These are phyloP conservation scores for Lasiosphaeria hispida DNA, from an alignment of 495 filamentous ascomycete genomes.

Conservation along the genomic window DNA sequence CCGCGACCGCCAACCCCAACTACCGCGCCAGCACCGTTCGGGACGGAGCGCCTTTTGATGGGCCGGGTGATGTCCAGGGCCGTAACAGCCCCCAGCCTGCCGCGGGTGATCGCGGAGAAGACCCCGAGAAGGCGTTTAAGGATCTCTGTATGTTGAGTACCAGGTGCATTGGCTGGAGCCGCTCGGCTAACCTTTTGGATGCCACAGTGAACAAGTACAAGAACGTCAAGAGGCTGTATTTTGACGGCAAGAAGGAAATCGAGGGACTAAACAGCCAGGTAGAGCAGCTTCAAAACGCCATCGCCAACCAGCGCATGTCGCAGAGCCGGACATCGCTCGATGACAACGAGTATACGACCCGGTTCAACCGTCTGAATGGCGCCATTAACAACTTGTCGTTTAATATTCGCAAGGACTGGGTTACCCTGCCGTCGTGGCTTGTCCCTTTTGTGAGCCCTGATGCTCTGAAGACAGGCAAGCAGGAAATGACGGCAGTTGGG, in stretches of 20 bases:
- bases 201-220: conserved; percentile 84
- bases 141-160: conserved; percentile 58
- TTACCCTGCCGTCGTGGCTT: conserved; percentile 74
- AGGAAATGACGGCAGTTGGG: conserved; percentile 97
- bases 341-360: conserved; percentile 87
- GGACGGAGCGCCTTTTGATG: conserved; percentile 41
- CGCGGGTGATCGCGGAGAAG: conserved; percentile 48
- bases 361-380: conserved; percentile 90
- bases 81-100: conserved; percentile 61
- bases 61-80: conserved; percentile 44
- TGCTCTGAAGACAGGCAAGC: conserved; percentile 74
- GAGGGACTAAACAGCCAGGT: conserved; percentile 85
- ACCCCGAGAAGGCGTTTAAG: conserved; percentile 56
- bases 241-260: conserved; percentile 89
- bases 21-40: conserved; percentile 40
- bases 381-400: conserved; percentile 94
- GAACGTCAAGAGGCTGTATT: conserved; percentile 96
- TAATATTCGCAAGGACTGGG: conserved; percentile 92
- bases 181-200: conserved; percentile 3
- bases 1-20: conserved; percentile 29
- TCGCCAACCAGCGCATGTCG: conserved; percentile 92
- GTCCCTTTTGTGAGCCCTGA: conserved; percentile 75
- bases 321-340: conserved; percentile 93
- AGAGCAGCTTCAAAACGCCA: conserved; percentile 90
- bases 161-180: not conserved